Conservation (phyloP, 2,329 filamentous ascomycete species). For the Arthrobotrys pseudoclavata region DNA sequence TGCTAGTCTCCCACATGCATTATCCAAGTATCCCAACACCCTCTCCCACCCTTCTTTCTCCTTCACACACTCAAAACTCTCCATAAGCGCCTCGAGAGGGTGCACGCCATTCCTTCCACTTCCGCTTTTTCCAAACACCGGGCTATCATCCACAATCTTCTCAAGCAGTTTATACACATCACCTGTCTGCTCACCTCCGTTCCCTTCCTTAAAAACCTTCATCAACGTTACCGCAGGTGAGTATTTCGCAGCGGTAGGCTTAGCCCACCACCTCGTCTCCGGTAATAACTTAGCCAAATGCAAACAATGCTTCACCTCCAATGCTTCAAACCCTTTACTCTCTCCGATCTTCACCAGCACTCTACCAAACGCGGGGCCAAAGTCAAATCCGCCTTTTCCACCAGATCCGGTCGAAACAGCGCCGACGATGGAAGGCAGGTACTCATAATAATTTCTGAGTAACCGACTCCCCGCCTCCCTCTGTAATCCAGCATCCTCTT, state of each 20-base stretch:
- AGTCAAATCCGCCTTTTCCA: constrained; percentile 88
- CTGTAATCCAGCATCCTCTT: constrained; percentile 75
- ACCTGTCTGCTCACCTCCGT: constrained; percentile 11
- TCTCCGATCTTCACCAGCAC: constrained; percentile 68
- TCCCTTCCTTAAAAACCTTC: constrained; percentile 26
- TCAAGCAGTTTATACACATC: constrained; percentile 34
- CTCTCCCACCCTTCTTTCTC: constrained; percentile 29
- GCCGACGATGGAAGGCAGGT: constrained; percentile 71
- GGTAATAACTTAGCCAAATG: constrained; percentile 61
- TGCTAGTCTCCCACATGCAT: constrained; percentile 44
- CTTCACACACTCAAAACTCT: constrained; percentile 41
- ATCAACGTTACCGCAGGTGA: constrained; percentile 52
- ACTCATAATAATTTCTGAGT: constrained; percentile 85
- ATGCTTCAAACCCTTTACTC: constrained; percentile 59
- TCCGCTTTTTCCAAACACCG: constrained; percentile 38
- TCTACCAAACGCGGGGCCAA: constrained; percentile 80
- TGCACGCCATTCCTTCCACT: neutral
- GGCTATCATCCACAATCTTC: constrained; percentile 53
- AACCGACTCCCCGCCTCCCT: constrained; percentile 83
- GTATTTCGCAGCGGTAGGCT: constrained; percentile 45
- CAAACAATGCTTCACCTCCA: constrained; percentile 62
- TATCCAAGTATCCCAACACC: constrained; percentile 53
- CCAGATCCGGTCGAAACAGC: constrained; percentile 65
- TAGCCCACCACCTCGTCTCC: constrained; percentile 63
- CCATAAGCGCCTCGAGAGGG: constrained; percentile 47